Evolutionary conservation across 75 land plant species (phyloP).

Genomic region (Adiantum capillusveneris): DNA sequence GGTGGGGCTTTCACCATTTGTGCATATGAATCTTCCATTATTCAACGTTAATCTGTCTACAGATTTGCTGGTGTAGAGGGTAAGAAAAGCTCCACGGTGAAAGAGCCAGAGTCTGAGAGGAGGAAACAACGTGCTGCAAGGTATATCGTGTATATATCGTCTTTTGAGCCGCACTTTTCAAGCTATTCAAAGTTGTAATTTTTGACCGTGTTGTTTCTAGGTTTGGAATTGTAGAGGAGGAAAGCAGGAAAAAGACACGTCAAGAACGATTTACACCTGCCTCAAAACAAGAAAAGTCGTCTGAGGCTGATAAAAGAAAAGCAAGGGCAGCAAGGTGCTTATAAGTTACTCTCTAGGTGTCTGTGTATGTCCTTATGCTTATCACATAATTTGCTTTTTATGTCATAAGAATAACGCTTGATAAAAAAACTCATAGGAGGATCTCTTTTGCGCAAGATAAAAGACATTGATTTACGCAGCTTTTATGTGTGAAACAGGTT

Average conservation of each 20-base stretch:
- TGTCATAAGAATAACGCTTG: too few species aligned
- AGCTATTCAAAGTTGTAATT: background rate
- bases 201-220: background rate
- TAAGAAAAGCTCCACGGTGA: background rate
- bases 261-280: constrained; percentile 16
- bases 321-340: constrained; percentile 10
- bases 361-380: too few species aligned
- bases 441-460: too few species aligned
- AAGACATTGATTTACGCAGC: too few species aligned
- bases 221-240: constrained; percentile 14
- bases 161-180: background rate
- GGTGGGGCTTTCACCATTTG: too few species aligned
- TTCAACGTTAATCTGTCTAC: background rate
- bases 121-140: constrained; percentile 28
- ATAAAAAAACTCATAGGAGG: too few species aligned
- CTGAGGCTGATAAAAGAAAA: constrained; percentile 10
- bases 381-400: too few species aligned
- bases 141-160: background rate
- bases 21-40: background rate
- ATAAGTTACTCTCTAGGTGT: too few species aligned
- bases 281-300: constrained; percentile 9
- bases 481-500: too few species aligned
- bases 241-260: constrained; percentile 30
- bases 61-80: background rate
- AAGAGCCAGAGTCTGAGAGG: constrained; percentile 16